These are phyloP conservation scores for Pulveroboletus ravenelii DNA, from an alignment of 768 basidiomycete genomes.

Conservation along the genomic window DNA sequence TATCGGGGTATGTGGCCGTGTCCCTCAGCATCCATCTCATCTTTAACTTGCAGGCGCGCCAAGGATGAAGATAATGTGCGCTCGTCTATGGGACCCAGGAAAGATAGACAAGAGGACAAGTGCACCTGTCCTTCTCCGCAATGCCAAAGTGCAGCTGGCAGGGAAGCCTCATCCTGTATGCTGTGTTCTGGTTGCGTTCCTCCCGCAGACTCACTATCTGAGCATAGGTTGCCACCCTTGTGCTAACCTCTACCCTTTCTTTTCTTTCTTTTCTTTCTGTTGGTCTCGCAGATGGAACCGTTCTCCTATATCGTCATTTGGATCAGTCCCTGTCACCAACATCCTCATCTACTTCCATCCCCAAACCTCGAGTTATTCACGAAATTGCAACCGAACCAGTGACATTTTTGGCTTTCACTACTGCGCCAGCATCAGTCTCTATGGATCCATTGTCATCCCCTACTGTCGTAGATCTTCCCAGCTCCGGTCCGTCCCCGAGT, in stretches of 20 bases:
- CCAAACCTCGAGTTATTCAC: constrained; percentile 80
- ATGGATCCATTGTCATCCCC: constrained; percentile 19
- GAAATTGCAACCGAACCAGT: constrained; percentile 86
- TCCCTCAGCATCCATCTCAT: neutral
- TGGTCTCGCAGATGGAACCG: constrained; percentile 92
- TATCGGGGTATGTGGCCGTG: constrained; percentile 62
- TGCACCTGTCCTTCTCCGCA: constrained; percentile 63
- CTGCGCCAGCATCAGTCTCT: constrained; percentile 17
- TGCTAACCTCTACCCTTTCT: constrained; percentile 69
- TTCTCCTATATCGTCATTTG: constrained; percentile 85
- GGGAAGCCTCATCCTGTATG: constrained; percentile 76
- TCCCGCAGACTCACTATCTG: neutral
- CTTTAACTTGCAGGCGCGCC: constrained; percentile 5
- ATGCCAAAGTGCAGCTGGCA: constrained; percentile 68
- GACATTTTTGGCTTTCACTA: constrained; percentile 86
- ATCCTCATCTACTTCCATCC: constrained; percentile 67
- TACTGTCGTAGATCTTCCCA: constrained; percentile 17
- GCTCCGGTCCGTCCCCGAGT: neutral
- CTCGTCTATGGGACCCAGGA: constrained; percentile 78
- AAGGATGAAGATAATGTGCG: constrained; percentile 74
- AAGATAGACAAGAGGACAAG: constrained; percentile 62
- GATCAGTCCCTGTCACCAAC: constrained; percentile 79
- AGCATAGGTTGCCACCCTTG: constrained; percentile 67
- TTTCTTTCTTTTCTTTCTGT: constrained; percentile 91
- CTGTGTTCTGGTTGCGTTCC: neutral